These are phyloP conservation scores for Conidiobolus incongruus DNA, from an alignment of 371 early-diverging fungal genomes.

Conservation along the genomic window DNA sequence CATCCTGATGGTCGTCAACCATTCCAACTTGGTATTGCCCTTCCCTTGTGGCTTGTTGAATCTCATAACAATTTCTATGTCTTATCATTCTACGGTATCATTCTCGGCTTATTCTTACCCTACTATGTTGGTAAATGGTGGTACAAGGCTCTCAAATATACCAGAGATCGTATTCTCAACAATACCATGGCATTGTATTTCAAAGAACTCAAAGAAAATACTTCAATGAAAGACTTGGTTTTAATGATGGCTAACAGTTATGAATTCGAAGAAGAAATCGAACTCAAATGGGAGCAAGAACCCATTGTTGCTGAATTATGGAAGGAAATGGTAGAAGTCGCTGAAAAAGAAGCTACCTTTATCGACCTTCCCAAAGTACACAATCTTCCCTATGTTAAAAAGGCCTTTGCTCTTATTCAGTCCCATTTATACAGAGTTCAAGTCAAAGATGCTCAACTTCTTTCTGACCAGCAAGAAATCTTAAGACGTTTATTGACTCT, in stretches of 20 bases:
- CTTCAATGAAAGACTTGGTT: conserved; percentile 22
- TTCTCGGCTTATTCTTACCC: conserved; percentile 79
- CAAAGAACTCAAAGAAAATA: conserved; percentile 61
- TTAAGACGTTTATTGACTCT: conserved; percentile 45
- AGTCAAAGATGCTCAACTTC: conserved; percentile 24
- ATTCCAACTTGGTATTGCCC: conserved; percentile 81
- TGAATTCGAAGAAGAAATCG: conserved; percentile 41
- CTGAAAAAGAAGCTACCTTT: conserved; percentile 30
- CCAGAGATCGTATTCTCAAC: conserved; percentile 71
- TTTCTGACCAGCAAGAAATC: conserved; percentile 44
- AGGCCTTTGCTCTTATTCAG: conserved; percentile 54
- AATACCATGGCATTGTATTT: conserved; percentile 78
- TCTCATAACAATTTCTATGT: conserved; percentile 47
- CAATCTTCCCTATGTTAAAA: conserved; percentile 19
- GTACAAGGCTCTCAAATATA: conserved; percentile 67
- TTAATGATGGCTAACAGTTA: conserved; percentile 37
- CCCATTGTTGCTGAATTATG: conserved; percentile 20
- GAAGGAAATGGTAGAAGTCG: conserved; percentile 23
- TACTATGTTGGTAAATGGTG: conserved; percentile 80
- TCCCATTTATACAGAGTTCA: conserved; percentile 66
- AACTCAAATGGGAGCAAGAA: conserved; percentile 23
- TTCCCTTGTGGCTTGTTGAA: conserved; percentile 76
- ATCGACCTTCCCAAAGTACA: conserved; percentile 18
- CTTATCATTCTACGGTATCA: conserved; percentile 35
- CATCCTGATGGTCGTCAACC: conserved; percentile 89